Evolutionary conservation across 2,329 filamentous ascomycete species (phyloP).

Genomic region (Paecilomyces formosus): DNA sequence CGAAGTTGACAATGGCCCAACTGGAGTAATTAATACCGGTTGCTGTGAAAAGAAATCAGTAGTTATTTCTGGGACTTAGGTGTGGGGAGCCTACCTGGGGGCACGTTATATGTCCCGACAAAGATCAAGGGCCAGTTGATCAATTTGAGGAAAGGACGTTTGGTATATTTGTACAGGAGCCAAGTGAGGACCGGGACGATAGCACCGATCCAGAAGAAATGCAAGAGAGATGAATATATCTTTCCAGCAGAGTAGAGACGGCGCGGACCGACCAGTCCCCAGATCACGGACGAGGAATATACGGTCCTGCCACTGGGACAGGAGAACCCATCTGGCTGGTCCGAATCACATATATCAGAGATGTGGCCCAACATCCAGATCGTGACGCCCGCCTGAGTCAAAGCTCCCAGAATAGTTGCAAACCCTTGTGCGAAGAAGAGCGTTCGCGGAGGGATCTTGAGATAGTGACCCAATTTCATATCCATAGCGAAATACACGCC

Average conservation of each 20-base stretch:
- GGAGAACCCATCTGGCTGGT: conserved; percentile 40
- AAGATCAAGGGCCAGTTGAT: conserved; percentile 26
- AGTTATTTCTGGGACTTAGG: neutral
- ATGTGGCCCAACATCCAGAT: conserved; percentile 35
- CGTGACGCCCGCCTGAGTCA: conserved; percentile 35
- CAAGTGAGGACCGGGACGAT: conserved; percentile 35
- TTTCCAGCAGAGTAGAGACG: conserved; percentile 41
- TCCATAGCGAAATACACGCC: conserved; percentile 43
- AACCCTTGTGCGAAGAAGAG: conserved; percentile 43
- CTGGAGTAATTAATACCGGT: conserved; percentile 30
- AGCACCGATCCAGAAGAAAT: conserved; percentile 47
- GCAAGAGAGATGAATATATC: conserved; percentile 41
- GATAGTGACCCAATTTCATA: conserved; percentile 46
- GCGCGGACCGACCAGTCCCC: conserved; percentile 46
- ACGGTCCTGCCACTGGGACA: conserved; percentile 45
- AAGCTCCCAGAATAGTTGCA: conserved; percentile 41
- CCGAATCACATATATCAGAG: conserved; percentile 31
- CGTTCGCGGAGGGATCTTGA: conserved; percentile 43
- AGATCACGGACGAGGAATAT: conserved; percentile 43
- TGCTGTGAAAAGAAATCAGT: conserved; percentile 6
- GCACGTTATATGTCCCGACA: conserved; percentile 19
- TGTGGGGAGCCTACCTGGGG: conserved; percentile 10
- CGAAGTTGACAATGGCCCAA: conserved; percentile 43
- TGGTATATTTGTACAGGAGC: conserved; percentile 18
- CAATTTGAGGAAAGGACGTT: conserved; percentile 26